Evolutionary conservation across 148 eudicot species (phyloP).

Genomic region (Camellia japonica): DNA sequence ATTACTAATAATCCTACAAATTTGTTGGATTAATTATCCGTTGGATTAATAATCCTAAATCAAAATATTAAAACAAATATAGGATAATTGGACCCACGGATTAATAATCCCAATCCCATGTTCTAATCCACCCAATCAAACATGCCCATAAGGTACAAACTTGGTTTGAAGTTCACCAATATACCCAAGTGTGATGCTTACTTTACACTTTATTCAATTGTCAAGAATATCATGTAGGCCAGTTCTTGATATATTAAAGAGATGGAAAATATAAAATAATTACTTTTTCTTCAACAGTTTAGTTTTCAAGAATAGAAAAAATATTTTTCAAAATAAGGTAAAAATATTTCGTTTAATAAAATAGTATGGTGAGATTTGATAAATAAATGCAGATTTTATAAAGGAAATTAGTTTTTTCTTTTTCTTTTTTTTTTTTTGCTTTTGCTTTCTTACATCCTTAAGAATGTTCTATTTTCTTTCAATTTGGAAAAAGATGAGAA

Average conservation of each 20-base stretch:
- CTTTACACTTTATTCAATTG: background rate
- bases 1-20: too few relatives aligned
- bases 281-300: background rate
- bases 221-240: background rate
- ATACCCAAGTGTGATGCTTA: background rate
- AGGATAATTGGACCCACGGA: too few relatives aligned
- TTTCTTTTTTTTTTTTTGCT: background rate
- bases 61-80: too few relatives aligned
- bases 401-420: background rate
- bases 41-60: too few relatives aligned
- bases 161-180: background rate
- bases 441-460: background rate
- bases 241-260: too few relatives aligned
- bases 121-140: too few relatives aligned
- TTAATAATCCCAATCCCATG: too few relatives aligned
- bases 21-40: too few relatives aligned
- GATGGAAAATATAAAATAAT: too few relatives aligned
- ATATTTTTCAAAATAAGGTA: background rate
- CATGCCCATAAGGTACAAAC: background rate
- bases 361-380: background rate
- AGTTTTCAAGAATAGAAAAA: background rate
- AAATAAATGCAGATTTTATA: background rate
- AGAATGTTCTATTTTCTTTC: too few relatives aligned
- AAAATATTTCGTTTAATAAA: background rate
- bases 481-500: too few relatives aligned